Conservation (phyloP, 352 stramenopile genomes). For the Hyaloperonospora arabidopsidis region DNA sequence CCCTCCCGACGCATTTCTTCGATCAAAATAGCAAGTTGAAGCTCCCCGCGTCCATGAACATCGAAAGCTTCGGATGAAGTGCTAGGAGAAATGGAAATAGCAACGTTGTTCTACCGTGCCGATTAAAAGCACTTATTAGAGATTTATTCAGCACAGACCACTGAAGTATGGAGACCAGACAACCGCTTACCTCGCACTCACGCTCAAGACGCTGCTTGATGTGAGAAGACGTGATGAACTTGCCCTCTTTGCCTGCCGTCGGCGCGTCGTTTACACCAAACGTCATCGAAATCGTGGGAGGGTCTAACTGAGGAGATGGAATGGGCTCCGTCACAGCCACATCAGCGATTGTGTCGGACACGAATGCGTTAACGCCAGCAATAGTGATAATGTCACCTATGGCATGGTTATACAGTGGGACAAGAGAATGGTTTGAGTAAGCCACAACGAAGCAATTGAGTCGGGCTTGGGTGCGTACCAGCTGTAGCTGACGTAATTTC, state of each 20-base stretch:
- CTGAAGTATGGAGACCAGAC: background rate
- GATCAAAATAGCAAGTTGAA: constrained; percentile 98
- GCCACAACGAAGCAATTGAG: background rate
- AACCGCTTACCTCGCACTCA: constrained; percentile 79
- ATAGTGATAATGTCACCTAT: constrained; percentile 96
- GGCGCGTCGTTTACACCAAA: constrained; percentile 97
- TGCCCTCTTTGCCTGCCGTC: constrained; percentile 92
- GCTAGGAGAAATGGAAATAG: constrained; percentile 86
- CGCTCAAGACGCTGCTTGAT: constrained; percentile 91
- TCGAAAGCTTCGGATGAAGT: constrained; percentile 89
- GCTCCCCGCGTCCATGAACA: constrained; percentile 93
- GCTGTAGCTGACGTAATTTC: constrained; percentile 85
- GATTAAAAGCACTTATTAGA: constrained; percentile 6
- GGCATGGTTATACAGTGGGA: constrained; percentile 5
- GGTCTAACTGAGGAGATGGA: constrained; percentile 89
- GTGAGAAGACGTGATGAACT: constrained; percentile 94
- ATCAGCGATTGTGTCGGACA: constrained; percentile 87
- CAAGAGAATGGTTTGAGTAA: background rate
- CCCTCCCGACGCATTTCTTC: constrained; percentile 98
- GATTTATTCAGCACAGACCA: constrained; percentile 1
- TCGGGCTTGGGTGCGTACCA: constrained; percentile 24
- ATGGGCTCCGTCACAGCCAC: constrained; percentile 74
- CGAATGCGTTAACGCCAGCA: constrained; percentile 87
- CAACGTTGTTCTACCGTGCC: constrained; percentile 92
- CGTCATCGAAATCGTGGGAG: constrained; percentile 96